These are phyloP conservation scores for Rhodotorula mucilaginosa DNA, from an alignment of 1,284 basidiomycete genomes.

Conservation along the genomic window DNA sequence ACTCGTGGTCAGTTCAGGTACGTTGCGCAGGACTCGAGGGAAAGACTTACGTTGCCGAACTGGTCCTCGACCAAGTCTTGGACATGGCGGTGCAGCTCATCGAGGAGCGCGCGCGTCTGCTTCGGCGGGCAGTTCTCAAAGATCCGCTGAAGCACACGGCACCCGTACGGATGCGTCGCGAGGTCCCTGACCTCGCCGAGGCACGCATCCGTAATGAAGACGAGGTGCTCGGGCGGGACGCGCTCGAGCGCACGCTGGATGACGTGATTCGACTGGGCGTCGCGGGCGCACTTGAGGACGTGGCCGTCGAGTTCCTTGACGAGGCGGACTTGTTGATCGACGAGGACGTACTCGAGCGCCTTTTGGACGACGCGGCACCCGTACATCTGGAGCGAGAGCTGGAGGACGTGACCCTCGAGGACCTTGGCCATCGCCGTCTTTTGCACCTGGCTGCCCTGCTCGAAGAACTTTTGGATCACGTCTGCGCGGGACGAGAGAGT, in stretches of 20 bases:
- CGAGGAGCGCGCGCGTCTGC: conserved; percentile 69
- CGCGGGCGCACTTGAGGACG: conserved; percentile 82
- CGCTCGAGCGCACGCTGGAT: conserved; percentile 75
- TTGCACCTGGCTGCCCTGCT: conserved; percentile 73
- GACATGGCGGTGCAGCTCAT: conserved; percentile 64
- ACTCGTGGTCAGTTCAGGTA: background rate
- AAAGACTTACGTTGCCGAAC: conserved; percentile 47
- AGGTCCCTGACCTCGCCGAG: conserved; percentile 77
- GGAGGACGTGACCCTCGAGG: conserved; percentile 76
- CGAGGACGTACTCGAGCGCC: conserved; percentile 76
- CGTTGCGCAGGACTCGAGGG: background rate
- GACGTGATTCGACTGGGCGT: conserved; percentile 94
- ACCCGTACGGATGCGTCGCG: conserved; percentile 88
- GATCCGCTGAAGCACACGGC: conserved; percentile 89
- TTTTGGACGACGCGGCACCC: conserved; percentile 66
- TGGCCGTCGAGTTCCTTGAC: conserved; percentile 78
- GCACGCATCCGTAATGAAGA: conserved; percentile 71
- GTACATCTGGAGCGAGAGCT: conserved; percentile 87
- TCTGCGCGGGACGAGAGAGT: conserved; percentile 51
- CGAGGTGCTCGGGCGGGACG: conserved; percentile 71
- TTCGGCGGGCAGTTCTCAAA: conserved; percentile 74
- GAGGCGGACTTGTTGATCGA: conserved; percentile 71
- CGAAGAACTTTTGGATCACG: conserved; percentile 92
- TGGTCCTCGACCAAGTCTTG: conserved; percentile 47
- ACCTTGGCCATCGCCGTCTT: conserved; percentile 67